phyloP scores from a whole-genome alignment of 148 eudicot species.

The Silene latifolia region DNA sequence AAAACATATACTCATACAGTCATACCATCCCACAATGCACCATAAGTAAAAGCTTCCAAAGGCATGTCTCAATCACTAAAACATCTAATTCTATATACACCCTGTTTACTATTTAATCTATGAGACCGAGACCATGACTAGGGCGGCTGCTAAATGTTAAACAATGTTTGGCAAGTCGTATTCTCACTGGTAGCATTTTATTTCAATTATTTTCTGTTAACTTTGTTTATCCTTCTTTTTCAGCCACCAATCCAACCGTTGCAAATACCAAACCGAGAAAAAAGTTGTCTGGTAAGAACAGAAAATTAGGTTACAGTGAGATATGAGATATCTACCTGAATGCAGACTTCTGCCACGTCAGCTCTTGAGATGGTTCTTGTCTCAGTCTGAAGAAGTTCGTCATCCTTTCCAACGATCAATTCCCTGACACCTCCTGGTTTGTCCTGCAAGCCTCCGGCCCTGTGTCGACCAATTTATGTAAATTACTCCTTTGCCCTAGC shows the following conservation, averaged over 20 bases:
- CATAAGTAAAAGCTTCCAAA: too few relatives aligned
- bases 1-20: too few relatives aligned
- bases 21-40: too few relatives aligned
- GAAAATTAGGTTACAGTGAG: neutral
- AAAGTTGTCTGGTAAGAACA: too few relatives aligned
- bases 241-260: neutral
- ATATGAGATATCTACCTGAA: constrained; percentile 52
- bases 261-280: neutral
- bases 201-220: neutral
- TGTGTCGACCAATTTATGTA: constrained; percentile 14
- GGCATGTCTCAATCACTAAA: too few relatives aligned
- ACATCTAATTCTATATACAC: too few relatives aligned
- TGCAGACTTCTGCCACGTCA: constrained; percentile 97
- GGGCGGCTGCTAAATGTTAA: too few relatives aligned
- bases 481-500: neutral
- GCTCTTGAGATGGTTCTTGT: constrained; percentile 66
- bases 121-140: too few relatives aligned
- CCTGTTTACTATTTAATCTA: too few relatives aligned
- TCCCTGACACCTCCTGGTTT: constrained; percentile 81
- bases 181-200: too few relatives aligned
- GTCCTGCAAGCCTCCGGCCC: constrained; percentile 97
- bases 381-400: constrained; percentile 91
- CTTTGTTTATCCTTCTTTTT: neutral
- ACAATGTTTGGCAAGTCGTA: too few relatives aligned
- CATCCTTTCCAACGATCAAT: constrained; percentile 84